Evolutionary conservation across 805 yeast genomes (phyloP).

Genomic region (Kazachstania taianensis): DNA sequence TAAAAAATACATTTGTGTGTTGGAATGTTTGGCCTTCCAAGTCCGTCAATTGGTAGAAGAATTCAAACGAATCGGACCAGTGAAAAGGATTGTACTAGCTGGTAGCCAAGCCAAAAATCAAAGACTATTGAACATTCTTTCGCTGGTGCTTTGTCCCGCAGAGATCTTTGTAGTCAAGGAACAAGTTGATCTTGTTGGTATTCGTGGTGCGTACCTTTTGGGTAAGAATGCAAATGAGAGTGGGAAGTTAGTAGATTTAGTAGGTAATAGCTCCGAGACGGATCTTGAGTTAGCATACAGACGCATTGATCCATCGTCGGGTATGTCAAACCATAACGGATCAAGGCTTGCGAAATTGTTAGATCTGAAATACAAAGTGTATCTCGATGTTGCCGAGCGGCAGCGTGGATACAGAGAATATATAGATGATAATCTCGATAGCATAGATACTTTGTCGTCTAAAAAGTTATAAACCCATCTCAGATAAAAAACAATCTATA

Average conservation of each 20-base stretch:
- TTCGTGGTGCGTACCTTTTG: conserved; percentile 15
- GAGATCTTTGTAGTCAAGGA: conserved; percentile 9
- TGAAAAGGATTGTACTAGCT: conserved; percentile 28
- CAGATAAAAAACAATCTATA: neutral
- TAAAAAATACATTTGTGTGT: conserved; percentile 34
- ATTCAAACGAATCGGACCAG: conserved; percentile 9
- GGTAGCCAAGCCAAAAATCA: conserved; percentile 47
- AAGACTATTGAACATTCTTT: conserved; percentile 31
- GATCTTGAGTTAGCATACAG: too few species aligned
- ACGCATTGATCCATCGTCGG: too few species aligned
- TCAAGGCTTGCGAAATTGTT: too few species aligned
- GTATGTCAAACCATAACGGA: too few species aligned
- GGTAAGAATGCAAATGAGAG: conserved; percentile 12
- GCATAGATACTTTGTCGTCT: neutral
- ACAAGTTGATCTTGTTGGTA: conserved; percentile 14
- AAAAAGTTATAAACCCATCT: neutral
- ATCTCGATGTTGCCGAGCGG: conserved; percentile 29
- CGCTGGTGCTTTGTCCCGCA: conserved; percentile 14
- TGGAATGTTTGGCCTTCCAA: conserved; percentile 47
- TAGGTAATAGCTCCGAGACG: too few species aligned
- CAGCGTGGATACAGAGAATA: conserved; percentile 26
- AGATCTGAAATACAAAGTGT: conserved; percentile 17
- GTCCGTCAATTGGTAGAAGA: conserved; percentile 32
- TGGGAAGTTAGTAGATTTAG: neutral
- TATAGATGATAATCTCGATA: conserved; percentile 9